Evolutionary conservation across 108 stramenopile genomes (phyloP).

Genomic region (Schizochytrium sp.): DNA sequence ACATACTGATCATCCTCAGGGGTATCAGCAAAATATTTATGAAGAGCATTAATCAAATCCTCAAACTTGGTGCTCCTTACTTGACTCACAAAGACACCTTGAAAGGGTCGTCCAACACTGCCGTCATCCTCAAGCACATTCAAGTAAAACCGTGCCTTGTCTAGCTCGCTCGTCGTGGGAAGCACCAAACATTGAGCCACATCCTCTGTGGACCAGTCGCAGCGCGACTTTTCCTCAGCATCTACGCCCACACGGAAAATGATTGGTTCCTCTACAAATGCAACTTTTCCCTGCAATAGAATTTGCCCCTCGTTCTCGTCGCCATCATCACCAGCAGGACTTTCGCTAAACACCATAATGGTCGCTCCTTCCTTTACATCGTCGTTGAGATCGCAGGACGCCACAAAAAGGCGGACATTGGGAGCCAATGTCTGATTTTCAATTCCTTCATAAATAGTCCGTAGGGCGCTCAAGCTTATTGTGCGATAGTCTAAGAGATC

Average conservation of each 20-base stretch:
- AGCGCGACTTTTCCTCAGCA: background rate
- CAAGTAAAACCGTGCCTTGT: background rate
- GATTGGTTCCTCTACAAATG: background rate
- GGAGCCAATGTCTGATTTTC: too few species aligned
- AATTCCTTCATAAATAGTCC: too few species aligned
- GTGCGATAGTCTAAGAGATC: too few species aligned
- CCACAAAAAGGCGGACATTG: too few species aligned
- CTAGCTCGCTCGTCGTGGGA: background rate
- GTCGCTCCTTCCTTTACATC: too few species aligned
- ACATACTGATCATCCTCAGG: background rate
- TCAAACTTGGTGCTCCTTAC: background rate
- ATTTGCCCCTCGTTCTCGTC: too few species aligned
- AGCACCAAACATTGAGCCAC: background rate
- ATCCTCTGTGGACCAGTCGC: background rate
- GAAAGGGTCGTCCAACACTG: background rate
- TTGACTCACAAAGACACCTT: slow-evolving; percentile 24
- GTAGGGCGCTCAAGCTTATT: too few species aligned
- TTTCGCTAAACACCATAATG: too few species aligned
- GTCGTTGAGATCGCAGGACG: too few species aligned
- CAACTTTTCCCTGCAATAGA: too few species aligned
- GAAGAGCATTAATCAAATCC: background rate
- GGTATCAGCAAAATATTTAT: background rate
- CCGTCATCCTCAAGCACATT: background rate
- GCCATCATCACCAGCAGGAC: too few species aligned
- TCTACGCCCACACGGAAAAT: background rate